These are phyloP conservation scores for Aspergillus glaucus DNA, from an alignment of 2,329 filamentous ascomycete genomes.

Conservation along the genomic window DNA sequence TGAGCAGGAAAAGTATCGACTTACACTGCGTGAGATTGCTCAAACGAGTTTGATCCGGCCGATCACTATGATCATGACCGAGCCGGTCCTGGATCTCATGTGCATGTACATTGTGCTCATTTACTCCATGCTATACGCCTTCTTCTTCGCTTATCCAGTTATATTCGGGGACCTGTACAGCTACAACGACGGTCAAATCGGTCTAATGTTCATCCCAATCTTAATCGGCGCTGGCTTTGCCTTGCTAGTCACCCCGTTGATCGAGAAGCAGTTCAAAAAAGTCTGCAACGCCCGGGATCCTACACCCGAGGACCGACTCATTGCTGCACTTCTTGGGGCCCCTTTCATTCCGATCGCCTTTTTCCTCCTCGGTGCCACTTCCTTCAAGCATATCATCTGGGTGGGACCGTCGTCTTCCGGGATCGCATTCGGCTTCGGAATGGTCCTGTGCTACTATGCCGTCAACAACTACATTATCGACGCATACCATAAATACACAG, in stretches of 20 bases:
- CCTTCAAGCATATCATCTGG: constrained; percentile 52
- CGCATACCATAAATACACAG: constrained; percentile 40
- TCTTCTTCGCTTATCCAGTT: constrained; percentile 48
- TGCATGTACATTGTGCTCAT: constrained; percentile 68
- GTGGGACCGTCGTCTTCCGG: constrained; percentile 53
- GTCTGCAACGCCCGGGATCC: constrained; percentile 57
- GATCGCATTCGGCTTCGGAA: constrained; percentile 66
- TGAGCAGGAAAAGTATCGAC: constrained; percentile 23
- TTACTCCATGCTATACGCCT: constrained; percentile 44
- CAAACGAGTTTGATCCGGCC: constrained; percentile 66
- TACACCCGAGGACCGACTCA: constrained; percentile 65
- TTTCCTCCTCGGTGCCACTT: constrained; percentile 59
- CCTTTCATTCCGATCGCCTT: constrained; percentile 60
- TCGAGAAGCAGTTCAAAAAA: constrained; percentile 70
- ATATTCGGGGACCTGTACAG: constrained; percentile 67
- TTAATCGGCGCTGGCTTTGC: constrained; percentile 26
- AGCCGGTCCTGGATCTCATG: constrained; percentile 36
- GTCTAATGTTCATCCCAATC: constrained; percentile 38
- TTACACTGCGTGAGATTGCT: constrained; percentile 37
- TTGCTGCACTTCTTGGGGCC: constrained; percentile 67
- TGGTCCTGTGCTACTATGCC: constrained; percentile 72
- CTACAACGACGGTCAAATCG: constrained; percentile 31
- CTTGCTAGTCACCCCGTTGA: constrained; percentile 29
- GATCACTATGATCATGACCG: constrained; percentile 70
- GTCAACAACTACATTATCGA: constrained; percentile 71